Base-by-base conservation (phyloP, 2,329 filamentous ascomycete genomes). In the Fusarium guadeloupense region DNA sequence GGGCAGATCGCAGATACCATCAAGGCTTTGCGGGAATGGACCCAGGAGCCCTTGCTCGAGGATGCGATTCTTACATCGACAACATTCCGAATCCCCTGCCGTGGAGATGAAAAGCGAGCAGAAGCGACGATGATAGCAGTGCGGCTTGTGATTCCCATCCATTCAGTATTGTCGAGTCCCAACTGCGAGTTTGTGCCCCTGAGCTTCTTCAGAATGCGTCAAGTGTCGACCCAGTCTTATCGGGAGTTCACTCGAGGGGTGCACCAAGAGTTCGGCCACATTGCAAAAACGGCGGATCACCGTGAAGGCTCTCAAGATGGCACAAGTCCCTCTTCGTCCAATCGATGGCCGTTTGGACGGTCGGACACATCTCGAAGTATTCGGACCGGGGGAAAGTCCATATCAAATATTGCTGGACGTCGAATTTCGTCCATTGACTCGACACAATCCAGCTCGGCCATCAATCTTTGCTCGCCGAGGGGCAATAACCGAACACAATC, bases 191-290 rank as follows among this genome's bases (percentile, higher is more conserved):
- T 89, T 63, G 79, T 83, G 1, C 87, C 89, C 0, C 76, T 90
- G 16, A 82, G 76, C 38, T 85, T 91, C 57, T 90, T 91, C 76
- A 86, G 84, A 57, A 78, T 83, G 8, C 85, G 88, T 53, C 89
- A 91, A 70, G 82, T 87, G 54, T 79, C 85, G 0, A 83, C 86
- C 63, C 77, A 81, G 0, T 83, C 86, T 57, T 81, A 86, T 23
- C 79, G 84, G 4, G 81, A 80, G 1, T 91, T 91, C 65, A 80
- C 82, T 0, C 81, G 84, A 43, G 80, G 81, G 33, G 79, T 89
- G 1, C 83, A 87, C 64, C 80, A 83, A 44, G 87, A 90, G 54
- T 81, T 90, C 50, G 81, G 81, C 19, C 81, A 53, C 2, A 9
- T 44, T 1, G 46, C 26, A 2, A 25, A 58, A 46, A 53, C 55